These are phyloP conservation scores for Eucalyptus lansdowneana DNA, from an alignment of 345 rosid species.

Conservation along the genomic window DNA sequence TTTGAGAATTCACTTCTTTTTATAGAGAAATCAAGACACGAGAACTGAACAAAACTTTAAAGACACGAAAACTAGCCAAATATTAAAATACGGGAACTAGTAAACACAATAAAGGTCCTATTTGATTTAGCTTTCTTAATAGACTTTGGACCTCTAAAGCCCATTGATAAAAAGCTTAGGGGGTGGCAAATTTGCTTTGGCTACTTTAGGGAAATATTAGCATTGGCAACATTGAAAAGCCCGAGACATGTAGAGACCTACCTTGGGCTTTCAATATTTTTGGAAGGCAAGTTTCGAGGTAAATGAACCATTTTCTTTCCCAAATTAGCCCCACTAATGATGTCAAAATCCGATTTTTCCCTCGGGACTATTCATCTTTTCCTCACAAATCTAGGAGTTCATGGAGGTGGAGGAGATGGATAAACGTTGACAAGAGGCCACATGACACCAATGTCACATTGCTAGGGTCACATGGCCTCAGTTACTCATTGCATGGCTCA, in stretches of 20 bases:
- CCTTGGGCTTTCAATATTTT: not conserved
- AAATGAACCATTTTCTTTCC: not conserved
- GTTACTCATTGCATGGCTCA: too few species aligned
- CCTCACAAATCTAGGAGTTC: too few species aligned
- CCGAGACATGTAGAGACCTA: not conserved
- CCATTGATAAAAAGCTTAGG: too few species aligned
- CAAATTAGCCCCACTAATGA: not conserved
- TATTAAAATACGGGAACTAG: too few species aligned
- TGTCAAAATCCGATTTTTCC: not conserved
- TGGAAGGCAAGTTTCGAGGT: not conserved
- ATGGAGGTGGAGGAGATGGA: too few species aligned
- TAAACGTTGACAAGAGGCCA: accelerated
- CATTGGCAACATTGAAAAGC: not conserved
- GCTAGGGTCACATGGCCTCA: too few species aligned
- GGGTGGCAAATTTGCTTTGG: not conserved
- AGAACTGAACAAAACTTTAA: not conserved
- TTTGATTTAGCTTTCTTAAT: too few species aligned
- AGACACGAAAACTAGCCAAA: not conserved
- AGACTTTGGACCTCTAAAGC: too few species aligned
- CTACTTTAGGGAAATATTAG: too few species aligned
- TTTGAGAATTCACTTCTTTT: not conserved
- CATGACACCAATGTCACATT: too few species aligned
- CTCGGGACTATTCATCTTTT: too few species aligned
- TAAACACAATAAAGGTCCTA: too few species aligned
- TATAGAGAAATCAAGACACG: not conserved